A percentile compares a stretch with the other conserved stretches of the same genome.
These are phyloP conservation scores for Austroboletus niveus DNA, from an alignment of 1,284 basidiomycete species.

Conservation along the genomic window DNA sequence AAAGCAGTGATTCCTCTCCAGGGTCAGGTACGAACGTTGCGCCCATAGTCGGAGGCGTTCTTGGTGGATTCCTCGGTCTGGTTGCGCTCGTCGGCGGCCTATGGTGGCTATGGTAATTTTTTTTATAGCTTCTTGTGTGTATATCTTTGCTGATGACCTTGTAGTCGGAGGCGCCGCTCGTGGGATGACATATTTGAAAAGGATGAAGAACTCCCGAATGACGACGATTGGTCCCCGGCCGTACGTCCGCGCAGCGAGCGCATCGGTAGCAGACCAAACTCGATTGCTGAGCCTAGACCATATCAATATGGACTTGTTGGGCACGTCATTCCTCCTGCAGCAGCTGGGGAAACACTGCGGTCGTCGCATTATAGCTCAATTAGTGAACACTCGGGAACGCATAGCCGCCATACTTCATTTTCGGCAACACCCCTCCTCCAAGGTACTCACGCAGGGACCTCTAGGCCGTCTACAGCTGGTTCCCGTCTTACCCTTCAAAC, in stretches of 20 bases:
- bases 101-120: slow-evolving; percentile 48
- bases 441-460: slow-evolving; percentile 26
- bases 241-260: slow-evolving; percentile 5
- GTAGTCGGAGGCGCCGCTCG: slow-evolving; percentile 43
- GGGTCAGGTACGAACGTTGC: slow-evolving; percentile 35
- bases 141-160: slow-evolving; percentile 11
- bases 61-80: slow-evolving; percentile 51
- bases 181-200: slow-evolving; percentile 54
- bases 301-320: slow-evolving; percentile 56
- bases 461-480: slow-evolving; percentile 42
- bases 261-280: slow-evolving; percentile 7
- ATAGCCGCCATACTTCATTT: slow-evolving; percentile 31
- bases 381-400: slow-evolving; percentile 23
- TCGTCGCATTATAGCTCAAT: slow-evolving; percentile 21
- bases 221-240: slow-evolving; percentile 10
- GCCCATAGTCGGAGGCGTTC: slow-evolving; percentile 51
- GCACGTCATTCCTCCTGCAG: slow-evolving; percentile 37
- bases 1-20: slow-evolving; percentile 13
- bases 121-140: neutral
- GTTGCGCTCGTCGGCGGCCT: slow-evolving; percentile 40
- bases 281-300: slow-evolving; percentile 37
- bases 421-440: slow-evolving; percentile 27
- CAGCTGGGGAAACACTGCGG: slow-evolving; percentile 34
- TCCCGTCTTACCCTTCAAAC: slow-evolving; percentile 32
- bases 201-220: slow-evolving; percentile 20